A percentile compares a stretch with the other conserved stretches of the same genome.
Evolutionary conservation across 140 eudicot genomes (phyloP).

Genomic region (Cichorium intybus): DNA sequence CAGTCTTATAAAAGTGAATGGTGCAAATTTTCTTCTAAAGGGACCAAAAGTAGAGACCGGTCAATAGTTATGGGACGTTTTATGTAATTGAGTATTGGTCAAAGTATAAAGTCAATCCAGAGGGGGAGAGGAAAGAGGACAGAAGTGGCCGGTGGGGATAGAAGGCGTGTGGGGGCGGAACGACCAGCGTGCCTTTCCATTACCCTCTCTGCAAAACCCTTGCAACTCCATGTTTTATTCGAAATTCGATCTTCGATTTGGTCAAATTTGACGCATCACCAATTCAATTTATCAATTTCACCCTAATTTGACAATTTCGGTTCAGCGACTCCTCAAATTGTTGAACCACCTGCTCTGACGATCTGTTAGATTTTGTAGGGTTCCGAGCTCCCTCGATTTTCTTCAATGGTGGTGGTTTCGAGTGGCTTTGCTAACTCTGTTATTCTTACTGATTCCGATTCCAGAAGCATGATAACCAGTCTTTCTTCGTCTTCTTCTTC

Average conservation of each 20-base stretch:
- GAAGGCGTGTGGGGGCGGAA: constrained; percentile 36
- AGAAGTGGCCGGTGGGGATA: constrained; percentile 35
- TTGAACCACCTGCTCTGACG: constrained; percentile 7
- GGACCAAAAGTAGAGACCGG: background rate
- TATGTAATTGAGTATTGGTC: background rate
- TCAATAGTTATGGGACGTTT: background rate
- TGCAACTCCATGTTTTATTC: background rate
- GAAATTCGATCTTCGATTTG: constrained; percentile 12
- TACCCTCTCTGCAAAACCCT: background rate
- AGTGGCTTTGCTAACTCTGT: constrained; percentile 37
- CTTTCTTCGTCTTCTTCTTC: background rate
- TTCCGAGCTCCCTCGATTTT: constrained; percentile 15
- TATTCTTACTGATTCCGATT: constrained; percentile 4
- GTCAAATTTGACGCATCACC: constrained; percentile 22
- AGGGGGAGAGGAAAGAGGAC: background rate
- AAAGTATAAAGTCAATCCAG: constrained; percentile 4
- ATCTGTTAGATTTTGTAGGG: background rate
- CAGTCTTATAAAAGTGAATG: too few relatives aligned
- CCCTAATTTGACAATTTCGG: constrained; percentile 3
- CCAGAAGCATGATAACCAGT: constrained; percentile 18
- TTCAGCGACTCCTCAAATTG: constrained; percentile 9
- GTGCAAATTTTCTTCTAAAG: background rate
- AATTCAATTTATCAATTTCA: constrained; percentile 1
- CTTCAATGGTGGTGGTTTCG: constrained; percentile 40
- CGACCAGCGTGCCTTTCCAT: constrained; percentile 19